These are phyloP conservation scores for Phytopythium kandeliae DNA, from an alignment of 352 stramenopile genomes.

Conservation along the genomic window DNA sequence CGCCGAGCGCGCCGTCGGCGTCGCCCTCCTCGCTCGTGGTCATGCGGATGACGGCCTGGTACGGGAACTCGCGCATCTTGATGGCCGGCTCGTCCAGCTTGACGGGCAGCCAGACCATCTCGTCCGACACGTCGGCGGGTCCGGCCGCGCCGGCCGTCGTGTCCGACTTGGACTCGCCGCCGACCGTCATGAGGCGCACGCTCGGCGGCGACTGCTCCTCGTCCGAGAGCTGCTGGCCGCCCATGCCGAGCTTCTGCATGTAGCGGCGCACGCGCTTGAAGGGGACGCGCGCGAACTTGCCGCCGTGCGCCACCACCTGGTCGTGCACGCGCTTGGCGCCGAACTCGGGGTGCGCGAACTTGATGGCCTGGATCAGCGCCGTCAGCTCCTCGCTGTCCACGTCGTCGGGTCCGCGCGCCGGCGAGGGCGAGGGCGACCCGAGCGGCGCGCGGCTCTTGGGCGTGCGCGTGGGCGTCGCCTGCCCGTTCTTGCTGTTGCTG, in stretches of 20 bases:
- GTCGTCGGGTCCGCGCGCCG: slow-evolving; percentile 20
- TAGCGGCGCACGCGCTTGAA: slow-evolving; percentile 84
- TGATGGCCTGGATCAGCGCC: slow-evolving; percentile 83
- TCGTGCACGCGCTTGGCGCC: slow-evolving; percentile 81
- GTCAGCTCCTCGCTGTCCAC: slow-evolving; percentile 77
- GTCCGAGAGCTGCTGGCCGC: slow-evolving; percentile 13
- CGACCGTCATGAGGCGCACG: slow-evolving; percentile 82
- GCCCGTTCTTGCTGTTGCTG: background rate
- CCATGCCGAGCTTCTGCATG: slow-evolving; percentile 76
- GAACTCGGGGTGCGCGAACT: slow-evolving; percentile 80
- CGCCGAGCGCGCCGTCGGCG: slow-evolving; percentile 59
- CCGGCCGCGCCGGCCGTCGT: slow-evolving; percentile 9
- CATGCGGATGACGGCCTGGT: slow-evolving; percentile 86
- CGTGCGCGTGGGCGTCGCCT: slow-evolving; percentile 6
- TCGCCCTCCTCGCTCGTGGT: slow-evolving; percentile 65
- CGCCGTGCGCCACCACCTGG: slow-evolving; percentile 67
- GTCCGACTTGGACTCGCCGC: slow-evolving; percentile 67
- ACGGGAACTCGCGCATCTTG: slow-evolving; percentile 71
- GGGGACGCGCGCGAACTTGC: slow-evolving; percentile 69
- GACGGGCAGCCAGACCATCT: slow-evolving; percentile 71
- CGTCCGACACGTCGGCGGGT: slow-evolving; percentile 13
- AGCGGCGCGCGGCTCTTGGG: slow-evolving; percentile 6
- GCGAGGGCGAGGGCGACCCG: slow-evolving; percentile 21
- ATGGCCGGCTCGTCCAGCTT: slow-evolving; percentile 79
- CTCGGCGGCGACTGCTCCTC: slow-evolving; percentile 26